Base-by-base conservation (phyloP, 805 yeast genomes). In the Scheffersomyces ergatensis region DNA sequence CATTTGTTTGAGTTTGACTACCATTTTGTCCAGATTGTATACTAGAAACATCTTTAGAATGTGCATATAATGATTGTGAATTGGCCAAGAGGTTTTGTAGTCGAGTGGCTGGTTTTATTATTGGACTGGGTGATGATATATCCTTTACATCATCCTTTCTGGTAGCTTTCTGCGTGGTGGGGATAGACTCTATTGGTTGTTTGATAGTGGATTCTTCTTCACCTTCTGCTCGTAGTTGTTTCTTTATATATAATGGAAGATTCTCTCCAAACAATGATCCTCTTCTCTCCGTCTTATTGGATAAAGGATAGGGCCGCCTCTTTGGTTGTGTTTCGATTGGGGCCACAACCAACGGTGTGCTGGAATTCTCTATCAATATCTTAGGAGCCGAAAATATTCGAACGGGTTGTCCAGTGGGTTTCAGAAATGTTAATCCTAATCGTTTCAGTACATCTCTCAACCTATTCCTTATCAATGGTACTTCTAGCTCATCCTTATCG, bases 51-150 rank as follows among this genome's bases (percentile, higher is more conserved):
- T 59, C 60, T 42, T 48, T 55, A 4, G 52, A 38, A 37, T 54
- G 56, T n/a, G 61, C 54, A 39, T 66, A 65, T 19, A 67, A 48
- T 0, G 67, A 63, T 32, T 63, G 64, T 0, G 74, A 67, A 42
- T 62, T 67, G 15, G 63, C 53, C 4, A 67, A 48, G 12, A 68
- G 45, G 39, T 65, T 65, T 27, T 59, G 56, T 20, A 68, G 35
- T 34, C 74, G 41, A 7, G 62, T 50, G 32, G 40, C 46, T 40
- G 46, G 52, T 38, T 33, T 46, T 36, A 25, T 25, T 33, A 37
- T 12, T 9, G 29, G 29, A 25, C 29, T 25, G 15, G 5, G n/a
- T 4, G 13, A 17, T 5, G n/a, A 11, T 5, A 14, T 29, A 15
- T n/a, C 32, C 15, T 29, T 15, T 14, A 14, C 15, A 14, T 15